Percentiles rank a stretch among this genome's conserved stretches.
Conservation (phyloP, 805 yeast species). For the Candida khao-thaluensis region DNA sequence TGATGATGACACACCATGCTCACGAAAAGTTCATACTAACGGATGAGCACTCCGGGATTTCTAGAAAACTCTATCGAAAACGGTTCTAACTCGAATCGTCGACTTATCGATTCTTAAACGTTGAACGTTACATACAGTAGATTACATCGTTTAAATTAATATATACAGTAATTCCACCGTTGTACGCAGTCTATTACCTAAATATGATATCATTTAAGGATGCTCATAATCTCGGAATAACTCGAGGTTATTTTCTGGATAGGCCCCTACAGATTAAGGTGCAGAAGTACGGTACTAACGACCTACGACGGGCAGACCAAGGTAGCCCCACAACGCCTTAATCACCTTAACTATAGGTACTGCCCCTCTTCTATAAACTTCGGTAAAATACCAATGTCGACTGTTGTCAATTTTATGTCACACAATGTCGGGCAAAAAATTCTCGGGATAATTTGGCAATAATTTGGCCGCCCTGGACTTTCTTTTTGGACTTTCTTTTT, state of each 20-base stretch:
- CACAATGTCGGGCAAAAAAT: background rate
- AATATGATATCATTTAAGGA: slow-evolving; percentile 1
- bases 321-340: too few species aligned
- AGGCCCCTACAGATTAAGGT: too few species aligned
- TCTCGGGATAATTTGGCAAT: slow-evolving; percentile 7
- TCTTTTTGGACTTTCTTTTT: slow-evolving; percentile 5
- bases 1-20: too few species aligned
- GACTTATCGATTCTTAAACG: too few species aligned
- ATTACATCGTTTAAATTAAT: background rate
- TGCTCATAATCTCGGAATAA: slow-evolving; percentile 6
- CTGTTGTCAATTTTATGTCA: background rate
- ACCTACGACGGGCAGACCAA: too few species aligned
- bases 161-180: background rate
- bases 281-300: too few species aligned
- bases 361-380: slow-evolving; percentile 7
- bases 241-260: too few species aligned
- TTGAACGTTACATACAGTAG: slow-evolving; percentile 2
- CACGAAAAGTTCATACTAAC: too few species aligned
- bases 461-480: slow-evolving; percentile 7
- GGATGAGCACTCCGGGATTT: too few species aligned
- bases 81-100: too few species aligned
- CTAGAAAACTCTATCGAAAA: too few species aligned
- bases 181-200: slow-evolving; percentile 3
- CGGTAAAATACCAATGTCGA: background rate
- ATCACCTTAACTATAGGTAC: too few species aligned